Base-by-base conservation (phyloP, 1,139 yeast genomes). In the Candida smagusa region DNA sequence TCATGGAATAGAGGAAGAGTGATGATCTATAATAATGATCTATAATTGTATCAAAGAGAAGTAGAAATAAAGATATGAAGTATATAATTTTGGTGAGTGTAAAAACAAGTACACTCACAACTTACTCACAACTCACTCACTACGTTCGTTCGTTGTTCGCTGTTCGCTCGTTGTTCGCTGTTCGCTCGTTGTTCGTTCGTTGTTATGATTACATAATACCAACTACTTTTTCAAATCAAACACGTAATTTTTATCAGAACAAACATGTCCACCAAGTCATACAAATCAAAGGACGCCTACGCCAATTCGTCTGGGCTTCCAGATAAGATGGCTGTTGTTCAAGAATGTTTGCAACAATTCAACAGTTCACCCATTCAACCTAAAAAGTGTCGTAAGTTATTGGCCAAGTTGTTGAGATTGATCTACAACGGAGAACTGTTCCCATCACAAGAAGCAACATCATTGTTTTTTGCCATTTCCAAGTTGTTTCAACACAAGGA, bases 291-390 rank as follows among this genome's bases (percentile, higher is more conserved):
- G 65, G 96, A 88, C 60, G 89, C 86, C 58, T 62, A 61, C 46
- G 63, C 79, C 43, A 84, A 77, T 48, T 43, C 59, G 22, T 45
- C 58, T 28, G 63, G 68, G 23, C 61, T 76, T 47, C 94, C 96
- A 43, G 98, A 92, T 65, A 89, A 89, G 66, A 92, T 92, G 97
- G 84, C 96, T 8, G 92, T 94, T 48, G 90, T 86, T 62, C 99
- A 92, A 66, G 96, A 90, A 61, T 90, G 97, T 68, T 72, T 88
- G 53, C 87, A 87, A 51, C 92, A 87, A 46, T 94, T 92, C 76
- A 90, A 90, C 67, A 88, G 92, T 47, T 77, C 95, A 31, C 96
- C 96, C 12, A 84, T 90, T 43, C 84, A 86, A 53, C 87, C 97
- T 25, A 84, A 81, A 52, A 84, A 84, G 63, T 88, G 96, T 59